Conservation (phyloP, 345 rosid genomes). For the Boechera divaricarpa region DNA sequence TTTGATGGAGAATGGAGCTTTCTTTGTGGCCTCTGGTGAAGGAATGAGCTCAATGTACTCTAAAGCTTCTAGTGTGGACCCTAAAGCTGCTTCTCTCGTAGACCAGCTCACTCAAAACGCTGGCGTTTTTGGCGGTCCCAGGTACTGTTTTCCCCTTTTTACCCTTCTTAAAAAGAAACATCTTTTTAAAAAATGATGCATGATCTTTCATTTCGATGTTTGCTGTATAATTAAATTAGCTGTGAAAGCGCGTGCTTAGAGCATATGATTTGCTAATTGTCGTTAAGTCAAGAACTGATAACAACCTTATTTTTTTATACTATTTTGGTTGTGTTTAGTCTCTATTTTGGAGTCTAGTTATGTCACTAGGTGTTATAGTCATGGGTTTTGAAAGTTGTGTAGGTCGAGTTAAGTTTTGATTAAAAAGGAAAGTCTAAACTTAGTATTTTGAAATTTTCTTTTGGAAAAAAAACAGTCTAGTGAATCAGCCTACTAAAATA, state of each 20-base stretch:
- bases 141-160: conserved; percentile 45
- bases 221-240: conserved; percentile 22
- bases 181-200: neutral
- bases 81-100: conserved; percentile 62
- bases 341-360: neutral
- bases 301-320: neutral
- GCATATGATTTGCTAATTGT: conserved; percentile 24
- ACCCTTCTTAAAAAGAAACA: neutral
- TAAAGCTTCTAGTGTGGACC: conserved; percentile 76
- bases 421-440: too few species aligned
- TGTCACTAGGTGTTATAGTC: neutral
- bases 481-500: too few species aligned
- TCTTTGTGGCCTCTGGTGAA: conserved; percentile 80
- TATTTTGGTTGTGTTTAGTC: conserved; percentile 24
- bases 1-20: conserved; percentile 81
- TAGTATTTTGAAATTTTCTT: too few species aligned
- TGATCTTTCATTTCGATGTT: conserved; percentile 20
- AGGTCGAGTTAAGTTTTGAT: conserved; percentile 14
- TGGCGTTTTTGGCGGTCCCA: conserved; percentile 71
- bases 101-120: conserved; percentile 70
- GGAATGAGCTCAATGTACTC: conserved; percentile 57
- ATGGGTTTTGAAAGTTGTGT: conserved; percentile 1
- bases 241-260: conserved; percentile 38
- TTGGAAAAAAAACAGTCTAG: too few species aligned
- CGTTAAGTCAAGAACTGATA: conserved; percentile 20